Percentiles rank a stretch among this genome's conserved stretches.
phyloP scores from a whole-genome alignment of 345 rosid species.

The Salix caprea region DNA sequence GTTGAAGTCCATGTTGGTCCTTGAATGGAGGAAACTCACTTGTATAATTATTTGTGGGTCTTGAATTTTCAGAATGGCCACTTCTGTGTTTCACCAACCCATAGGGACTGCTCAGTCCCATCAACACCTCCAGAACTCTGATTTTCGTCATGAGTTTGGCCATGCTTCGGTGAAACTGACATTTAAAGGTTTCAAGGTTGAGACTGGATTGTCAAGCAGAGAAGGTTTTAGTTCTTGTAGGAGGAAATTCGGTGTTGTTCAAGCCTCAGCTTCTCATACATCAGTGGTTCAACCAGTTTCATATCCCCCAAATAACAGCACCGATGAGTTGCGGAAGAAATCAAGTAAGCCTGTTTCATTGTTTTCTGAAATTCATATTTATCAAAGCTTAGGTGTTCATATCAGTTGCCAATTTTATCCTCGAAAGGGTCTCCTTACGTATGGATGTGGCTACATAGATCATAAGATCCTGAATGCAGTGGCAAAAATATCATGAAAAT shows the following conservation, averaged over 20 bases:
- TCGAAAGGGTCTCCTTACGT: neutral
- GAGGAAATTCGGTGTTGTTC: slow-evolving; percentile 33
- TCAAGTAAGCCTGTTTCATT: slow-evolving; percentile 43
- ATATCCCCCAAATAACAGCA: slow-evolving; percentile 42
- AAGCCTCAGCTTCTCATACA: slow-evolving; percentile 53
- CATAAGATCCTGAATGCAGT: neutral
- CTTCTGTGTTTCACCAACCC: slow-evolving; percentile 50
- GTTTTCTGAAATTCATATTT: neutral
- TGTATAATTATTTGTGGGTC: neutral
- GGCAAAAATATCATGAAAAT: neutral
- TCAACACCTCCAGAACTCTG: slow-evolving; percentile 30
- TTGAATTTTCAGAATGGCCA: slow-evolving; percentile 58
- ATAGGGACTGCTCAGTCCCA: slow-evolving; percentile 35
- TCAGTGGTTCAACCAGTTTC: slow-evolving; percentile 52
- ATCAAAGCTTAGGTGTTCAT: neutral
- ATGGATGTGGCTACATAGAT: neutral
- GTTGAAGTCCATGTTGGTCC: neutral
- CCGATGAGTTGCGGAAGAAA: slow-evolving; percentile 45
- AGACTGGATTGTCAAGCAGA: slow-evolving; percentile 25
- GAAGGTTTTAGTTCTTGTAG: slow-evolving; percentile 18
- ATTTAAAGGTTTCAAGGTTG: slow-evolving; percentile 31
- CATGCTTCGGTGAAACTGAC: slow-evolving; percentile 28
- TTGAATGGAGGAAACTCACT: neutral
- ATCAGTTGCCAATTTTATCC: neutral
- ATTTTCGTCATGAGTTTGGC: slow-evolving; percentile 27